Base-by-base conservation (phyloP, 176 grass and related monocot species). In the Aegilops longissima region DNA sequence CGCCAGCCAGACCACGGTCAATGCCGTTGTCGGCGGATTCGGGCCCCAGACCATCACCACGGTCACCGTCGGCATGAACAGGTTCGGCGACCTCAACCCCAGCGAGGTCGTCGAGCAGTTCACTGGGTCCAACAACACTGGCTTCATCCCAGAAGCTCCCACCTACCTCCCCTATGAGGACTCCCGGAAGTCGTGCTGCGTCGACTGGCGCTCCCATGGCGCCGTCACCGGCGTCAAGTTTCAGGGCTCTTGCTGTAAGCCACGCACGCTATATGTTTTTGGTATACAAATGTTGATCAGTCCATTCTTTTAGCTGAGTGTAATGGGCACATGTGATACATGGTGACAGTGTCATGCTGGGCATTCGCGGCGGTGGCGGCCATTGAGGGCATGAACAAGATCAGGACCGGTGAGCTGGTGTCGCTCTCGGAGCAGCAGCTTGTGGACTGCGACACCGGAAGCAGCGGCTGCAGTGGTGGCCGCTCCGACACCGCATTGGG, bases 211-310 rank as follows among this genome's bases (percentile, higher is more conserved):
- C 67, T 74, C 54, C 66, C 70, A 30, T 10, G 76, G 84, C 24
- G 84, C 77, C 8, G 62, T 80, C 76, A 86, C 84, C 65, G 76
- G 64, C 47, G 35, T 86, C 74, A 86, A 86, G 62, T 38, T 54
- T 25, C 84, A 80, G 34, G n/a, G 52, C 5, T 2, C n/a, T 39
- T 80, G 84, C 35, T 11, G 84, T 86, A 86, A 74, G 81, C 10
- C 11, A 3, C 20, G 30, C 75, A 54, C 16, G 51, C 6, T 54
- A 54, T 18, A 54, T 30, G 6, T 51, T n/a, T 4, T 47, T 47
- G 11, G 9, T 8, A 29, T 30, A 54, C 6, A 54, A 6, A 1
- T 54, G 42, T 51, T 59, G 56, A 59, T 30, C 23, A 51, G 25
- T 75, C 51, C 16, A 54, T 54, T 30, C 24, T 17, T 75, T 44